Percentiles rank a stretch among this genome's conserved stretches.
These are phyloP conservation scores for Nakazawaea peltata DNA, from an alignment of 805 yeast species.

Conservation along the genomic window DNA sequence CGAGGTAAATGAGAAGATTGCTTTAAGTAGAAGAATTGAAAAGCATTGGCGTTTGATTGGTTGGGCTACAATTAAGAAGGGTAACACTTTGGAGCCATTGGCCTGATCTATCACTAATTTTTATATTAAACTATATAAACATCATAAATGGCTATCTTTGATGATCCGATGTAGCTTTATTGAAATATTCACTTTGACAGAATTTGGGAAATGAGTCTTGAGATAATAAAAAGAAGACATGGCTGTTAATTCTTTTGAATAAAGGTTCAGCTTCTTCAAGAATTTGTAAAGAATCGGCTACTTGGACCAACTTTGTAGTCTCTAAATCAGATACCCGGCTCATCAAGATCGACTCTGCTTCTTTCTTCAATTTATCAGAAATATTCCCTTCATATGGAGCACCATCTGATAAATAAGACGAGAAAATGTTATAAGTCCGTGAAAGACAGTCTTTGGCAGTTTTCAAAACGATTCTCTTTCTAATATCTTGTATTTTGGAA, in stretches of 20 bases:
- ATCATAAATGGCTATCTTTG: no score
- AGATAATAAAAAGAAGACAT: slow-evolving; percentile 55
- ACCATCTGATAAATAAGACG: slow-evolving; percentile 29
- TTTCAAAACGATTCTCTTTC: slow-evolving; percentile 30
- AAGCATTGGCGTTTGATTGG: slow-evolving; percentile 99
- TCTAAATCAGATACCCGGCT: not conserved
- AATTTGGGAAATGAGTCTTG: slow-evolving; percentile 71
- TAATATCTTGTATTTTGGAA: slow-evolving; percentile 20
- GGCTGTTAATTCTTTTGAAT: slow-evolving; percentile 39
- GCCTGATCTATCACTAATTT: no score
- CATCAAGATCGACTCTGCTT: no score
- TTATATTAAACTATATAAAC: no score
- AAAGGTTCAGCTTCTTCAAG: slow-evolving; percentile 32
- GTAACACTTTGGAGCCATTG: slow-evolving; percentile 79
- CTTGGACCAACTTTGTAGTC: not conserved
- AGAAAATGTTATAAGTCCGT: slow-evolving; percentile 55
- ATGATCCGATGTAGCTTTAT: no score
- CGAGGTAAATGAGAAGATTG: slow-evolving; percentile 96
- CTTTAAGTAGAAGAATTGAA: slow-evolving; percentile 97
- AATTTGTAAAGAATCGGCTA: slow-evolving; percentile 16
- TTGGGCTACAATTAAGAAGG: slow-evolving; percentile 98
- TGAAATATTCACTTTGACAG: slow-evolving; percentile 30
- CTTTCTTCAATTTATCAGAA: not conserved
- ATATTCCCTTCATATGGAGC: slow-evolving; percentile 6
- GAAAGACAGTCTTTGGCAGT: slow-evolving; percentile 51